Evolutionary conservation across 805 yeast genomes (phyloP).

Genomic region (Middelhovenomyces tepae): DNA sequence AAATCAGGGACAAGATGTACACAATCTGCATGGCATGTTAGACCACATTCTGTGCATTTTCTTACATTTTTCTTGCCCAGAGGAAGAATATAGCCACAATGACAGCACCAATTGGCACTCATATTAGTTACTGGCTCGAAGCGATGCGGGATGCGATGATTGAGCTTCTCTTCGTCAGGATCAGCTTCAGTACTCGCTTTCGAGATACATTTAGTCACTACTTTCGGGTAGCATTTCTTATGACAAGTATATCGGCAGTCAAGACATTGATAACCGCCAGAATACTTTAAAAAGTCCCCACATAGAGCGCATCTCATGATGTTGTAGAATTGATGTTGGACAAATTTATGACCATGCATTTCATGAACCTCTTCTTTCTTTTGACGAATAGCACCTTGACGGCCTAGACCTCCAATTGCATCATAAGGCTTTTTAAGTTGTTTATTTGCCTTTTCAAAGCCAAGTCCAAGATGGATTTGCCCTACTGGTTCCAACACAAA

Average conservation of each 20-base stretch:
- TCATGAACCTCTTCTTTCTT: conserved; percentile 78
- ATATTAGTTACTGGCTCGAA: conserved; percentile 86
- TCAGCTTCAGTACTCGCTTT: conserved; percentile 56
- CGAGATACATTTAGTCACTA: conserved; percentile 74
- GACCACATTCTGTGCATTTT: conserved; percentile 83
- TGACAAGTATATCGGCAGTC: conserved; percentile 74
- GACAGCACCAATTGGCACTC: conserved; percentile 99
- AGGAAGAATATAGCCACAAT: conserved; percentile 93
- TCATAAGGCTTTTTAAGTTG: conserved; percentile 37
- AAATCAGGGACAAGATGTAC: conserved; percentile 94
- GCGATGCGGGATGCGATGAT: conserved; percentile 95
- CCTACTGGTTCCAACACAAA: conserved; percentile 91
- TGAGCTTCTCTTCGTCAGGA: conserved; percentile 70
- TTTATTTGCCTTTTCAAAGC: conserved; percentile 62
- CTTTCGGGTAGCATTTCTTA: conserved; percentile 68
- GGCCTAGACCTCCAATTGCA: conserved; percentile 60
- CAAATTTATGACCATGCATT: conserved; percentile 95
- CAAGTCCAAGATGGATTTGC: conserved; percentile 66
- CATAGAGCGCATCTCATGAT: conserved; percentile 97
- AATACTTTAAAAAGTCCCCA: conserved; percentile 82
- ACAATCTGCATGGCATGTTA: conserved; percentile 89
- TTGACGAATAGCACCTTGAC: conserved; percentile 97
- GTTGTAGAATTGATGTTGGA: conserved; percentile 88
- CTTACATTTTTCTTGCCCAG: conserved; percentile 91
- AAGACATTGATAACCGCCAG: conserved; percentile 71